These are phyloP conservation scores for Cryptococcus sp. DNA, from an alignment of 1,284 basidiomycete genomes.

Conservation along the genomic window DNA sequence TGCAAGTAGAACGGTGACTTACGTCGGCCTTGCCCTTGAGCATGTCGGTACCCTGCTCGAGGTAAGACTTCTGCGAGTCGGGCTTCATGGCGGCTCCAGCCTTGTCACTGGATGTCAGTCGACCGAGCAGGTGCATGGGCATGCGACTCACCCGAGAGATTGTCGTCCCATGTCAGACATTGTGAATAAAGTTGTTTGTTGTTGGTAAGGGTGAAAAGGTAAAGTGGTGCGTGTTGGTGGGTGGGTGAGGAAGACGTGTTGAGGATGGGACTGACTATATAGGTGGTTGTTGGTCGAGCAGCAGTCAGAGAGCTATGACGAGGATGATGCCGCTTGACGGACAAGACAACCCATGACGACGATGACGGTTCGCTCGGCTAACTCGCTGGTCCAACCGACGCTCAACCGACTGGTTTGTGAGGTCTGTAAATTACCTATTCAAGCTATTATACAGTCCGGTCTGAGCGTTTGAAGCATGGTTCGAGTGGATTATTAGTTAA, in stretches of 20 bases:
- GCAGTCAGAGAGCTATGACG: too few species aligned
- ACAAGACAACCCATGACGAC: too few species aligned
- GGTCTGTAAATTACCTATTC: too few species aligned
- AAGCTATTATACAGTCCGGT: too few species aligned
- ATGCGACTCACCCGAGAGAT: conserved; percentile 4
- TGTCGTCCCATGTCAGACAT: conserved; percentile 7
- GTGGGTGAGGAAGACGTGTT: conserved; percentile 1
- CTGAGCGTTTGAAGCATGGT: too few species aligned
- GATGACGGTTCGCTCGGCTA: too few species aligned
- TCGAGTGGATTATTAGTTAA: too few species aligned
- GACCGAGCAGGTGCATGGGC: background rate
- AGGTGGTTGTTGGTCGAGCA: too few species aligned
- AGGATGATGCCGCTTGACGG: too few species aligned
- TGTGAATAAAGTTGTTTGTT: background rate
- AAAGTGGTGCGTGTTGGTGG: background rate
- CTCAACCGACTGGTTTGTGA: too few species aligned
- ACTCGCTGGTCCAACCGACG: too few species aligned
- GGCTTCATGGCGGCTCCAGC: conserved; percentile 37
- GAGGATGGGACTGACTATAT: too few species aligned
- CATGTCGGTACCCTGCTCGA: conserved; percentile 31
- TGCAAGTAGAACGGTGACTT: background rate
- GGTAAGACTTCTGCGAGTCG: conserved; percentile 36
- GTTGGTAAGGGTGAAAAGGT: background rate
- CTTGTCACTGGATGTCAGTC: conserved; percentile 23
- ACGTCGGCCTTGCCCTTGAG: conserved; percentile 33